phyloP scores from a whole-genome alignment of 371 early-diverging fungal species.

The Mortierella sp. region DNA sequence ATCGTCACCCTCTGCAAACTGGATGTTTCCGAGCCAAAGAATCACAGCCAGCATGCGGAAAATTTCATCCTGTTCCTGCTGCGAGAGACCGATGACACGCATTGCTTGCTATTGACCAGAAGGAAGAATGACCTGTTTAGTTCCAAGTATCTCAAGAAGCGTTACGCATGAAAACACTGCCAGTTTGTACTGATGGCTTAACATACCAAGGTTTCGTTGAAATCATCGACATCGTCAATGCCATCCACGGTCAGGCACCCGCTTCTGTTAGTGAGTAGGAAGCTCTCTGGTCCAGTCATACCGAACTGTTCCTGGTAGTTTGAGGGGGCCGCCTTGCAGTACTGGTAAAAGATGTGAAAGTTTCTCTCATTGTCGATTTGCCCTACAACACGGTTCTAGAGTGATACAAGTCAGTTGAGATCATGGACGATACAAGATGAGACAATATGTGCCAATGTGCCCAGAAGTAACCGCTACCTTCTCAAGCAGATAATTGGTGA shows the following conservation, averaged over 20 bases:
- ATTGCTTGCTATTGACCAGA: slow-evolving; percentile 71
- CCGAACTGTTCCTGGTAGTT: slow-evolving; percentile 82
- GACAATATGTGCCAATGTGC: neutral
- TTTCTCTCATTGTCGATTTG: slow-evolving; percentile 95
- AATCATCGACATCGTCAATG: slow-evolving; percentile 84
- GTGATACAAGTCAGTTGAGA: neutral
- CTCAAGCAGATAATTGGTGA: slow-evolving; percentile 98
- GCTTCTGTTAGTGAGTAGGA: slow-evolving; percentile 77
- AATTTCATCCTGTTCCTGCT: slow-evolving; percentile 81
- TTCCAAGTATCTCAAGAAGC: too few relatives aligned
- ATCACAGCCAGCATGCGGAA: slow-evolving; percentile 84
- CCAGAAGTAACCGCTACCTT: slow-evolving; percentile 68
- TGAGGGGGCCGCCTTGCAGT: slow-evolving; percentile 82
- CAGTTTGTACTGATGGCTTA: neutral
- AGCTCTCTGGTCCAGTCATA: slow-evolving; percentile 85
- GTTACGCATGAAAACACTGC: too few relatives aligned
- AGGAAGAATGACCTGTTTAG: neutral
- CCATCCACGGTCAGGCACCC: slow-evolving; percentile 83
- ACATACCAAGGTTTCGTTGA: slow-evolving; percentile 71
- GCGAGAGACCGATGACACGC: slow-evolving; percentile 79
- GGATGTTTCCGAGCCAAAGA: slow-evolving; percentile 86
- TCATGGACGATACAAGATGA: neutral
- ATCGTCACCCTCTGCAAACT: slow-evolving; percentile 76
- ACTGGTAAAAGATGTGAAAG: slow-evolving; percentile 98
- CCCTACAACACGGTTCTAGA: slow-evolving; percentile 92